Conservation (phyloP, 257 asterid species). For the Anisodus acutangulus region DNA sequence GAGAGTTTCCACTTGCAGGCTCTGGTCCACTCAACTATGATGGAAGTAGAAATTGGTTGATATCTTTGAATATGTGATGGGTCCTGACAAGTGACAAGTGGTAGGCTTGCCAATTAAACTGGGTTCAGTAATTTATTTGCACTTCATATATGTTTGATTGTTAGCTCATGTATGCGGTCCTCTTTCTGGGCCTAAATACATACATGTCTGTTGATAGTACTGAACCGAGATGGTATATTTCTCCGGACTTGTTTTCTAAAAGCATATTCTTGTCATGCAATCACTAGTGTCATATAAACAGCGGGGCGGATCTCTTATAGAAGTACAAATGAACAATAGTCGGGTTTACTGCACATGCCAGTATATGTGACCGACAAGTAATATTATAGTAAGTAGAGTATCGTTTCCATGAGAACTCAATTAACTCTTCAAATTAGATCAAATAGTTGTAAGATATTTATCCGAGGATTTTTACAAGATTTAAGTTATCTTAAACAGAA, state of each 20-base stretch:
- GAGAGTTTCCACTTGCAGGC: constrained; percentile 52
- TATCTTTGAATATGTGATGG: constrained; percentile 43
- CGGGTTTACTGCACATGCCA: too few relatives aligned
- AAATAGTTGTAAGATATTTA: too few relatives aligned
- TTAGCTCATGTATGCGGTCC: not conserved
- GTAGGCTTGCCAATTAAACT: constrained; percentile 14
- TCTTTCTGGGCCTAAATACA: not conserved
- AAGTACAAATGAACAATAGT: not conserved
- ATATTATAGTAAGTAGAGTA: too few relatives aligned
- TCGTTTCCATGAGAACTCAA: too few relatives aligned
- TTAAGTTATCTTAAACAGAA: too few relatives aligned
- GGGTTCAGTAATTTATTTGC: not conserved
- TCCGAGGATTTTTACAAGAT: too few relatives aligned
- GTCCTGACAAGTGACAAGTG: constrained; percentile 47
- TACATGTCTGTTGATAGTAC: not conserved
- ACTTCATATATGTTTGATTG: not conserved
- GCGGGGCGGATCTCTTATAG: not conserved
- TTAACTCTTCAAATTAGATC: too few relatives aligned
- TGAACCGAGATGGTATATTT: not conserved
- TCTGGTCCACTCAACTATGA: constrained; percentile 59
- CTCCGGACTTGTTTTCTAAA: not conserved
- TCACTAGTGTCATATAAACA: not conserved
- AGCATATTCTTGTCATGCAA: not conserved
- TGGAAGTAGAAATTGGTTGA: constrained; percentile 58
- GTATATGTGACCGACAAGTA: too few relatives aligned